A percentile compares a stretch with the other conserved stretches of the same genome.
Evolutionary conservation across 148 eudicot species (phyloP).

Genomic region (Cornus florida): DNA sequence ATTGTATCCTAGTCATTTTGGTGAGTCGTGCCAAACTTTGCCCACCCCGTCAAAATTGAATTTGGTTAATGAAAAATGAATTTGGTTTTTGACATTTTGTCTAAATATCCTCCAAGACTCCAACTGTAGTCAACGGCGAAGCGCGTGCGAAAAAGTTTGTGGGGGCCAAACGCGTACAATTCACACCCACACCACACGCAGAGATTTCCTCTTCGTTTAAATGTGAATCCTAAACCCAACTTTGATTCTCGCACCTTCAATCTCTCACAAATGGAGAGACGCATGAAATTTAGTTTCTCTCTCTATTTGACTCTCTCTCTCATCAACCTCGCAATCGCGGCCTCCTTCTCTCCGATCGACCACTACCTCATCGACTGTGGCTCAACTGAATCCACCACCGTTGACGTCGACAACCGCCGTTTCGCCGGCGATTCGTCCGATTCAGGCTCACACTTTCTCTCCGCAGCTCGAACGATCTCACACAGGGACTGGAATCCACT

Average conservation of each 20-base stretch:
- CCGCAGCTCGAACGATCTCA: constrained; percentile 30
- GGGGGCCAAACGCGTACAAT: not conserved
- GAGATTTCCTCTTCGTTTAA: not conserved
- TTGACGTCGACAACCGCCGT: constrained; percentile 49
- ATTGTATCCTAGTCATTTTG: too few species aligned
- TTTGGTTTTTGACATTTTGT: too few species aligned
- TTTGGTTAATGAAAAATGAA: too few species aligned
- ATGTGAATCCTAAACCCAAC: not conserved
- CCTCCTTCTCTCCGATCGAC: constrained; percentile 62
- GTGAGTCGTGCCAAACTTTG: too few species aligned
- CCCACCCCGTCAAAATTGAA: too few species aligned
- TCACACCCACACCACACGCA: not conserved
- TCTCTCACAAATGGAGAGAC: not conserved
- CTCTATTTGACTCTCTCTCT: constrained; percentile 29
- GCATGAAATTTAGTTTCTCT: not conserved
- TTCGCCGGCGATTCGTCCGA: constrained; percentile 52
- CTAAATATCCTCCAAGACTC: too few species aligned
- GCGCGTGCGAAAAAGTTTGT: not conserved
- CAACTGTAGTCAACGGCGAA: too few species aligned
- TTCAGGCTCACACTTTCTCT: constrained; percentile 28
- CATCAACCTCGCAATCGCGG: constrained; percentile 22
- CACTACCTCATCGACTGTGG: constrained; percentile 75
- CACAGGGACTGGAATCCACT: constrained; percentile 26
- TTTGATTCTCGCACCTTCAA: not conserved
- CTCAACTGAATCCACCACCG: constrained; percentile 27